Conservation (phyloP, 2,329 filamentous ascomycete species). For the Aspergillus chevalieri region DNA sequence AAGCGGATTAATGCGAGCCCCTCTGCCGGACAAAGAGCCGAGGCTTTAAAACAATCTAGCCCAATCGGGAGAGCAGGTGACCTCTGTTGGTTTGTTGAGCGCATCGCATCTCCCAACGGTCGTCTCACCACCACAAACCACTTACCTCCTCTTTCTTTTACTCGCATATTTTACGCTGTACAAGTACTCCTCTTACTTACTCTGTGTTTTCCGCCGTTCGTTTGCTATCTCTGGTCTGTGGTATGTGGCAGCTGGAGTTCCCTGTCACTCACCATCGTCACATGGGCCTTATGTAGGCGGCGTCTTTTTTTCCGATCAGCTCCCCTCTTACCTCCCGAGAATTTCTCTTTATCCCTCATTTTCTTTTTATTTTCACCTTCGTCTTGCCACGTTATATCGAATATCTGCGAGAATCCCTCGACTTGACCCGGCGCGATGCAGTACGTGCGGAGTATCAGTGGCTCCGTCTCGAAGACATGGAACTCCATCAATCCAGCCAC, state of each 20-base stretch:
- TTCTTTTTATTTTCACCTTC: constrained; percentile 4
- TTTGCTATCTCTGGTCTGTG: neutral
- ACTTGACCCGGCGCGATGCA: constrained; percentile 60
- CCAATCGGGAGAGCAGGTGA: constrained; percentile 1
- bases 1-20: constrained; percentile 2
- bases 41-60: constrained; percentile 2
- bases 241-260: neutral
- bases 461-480: constrained; percentile 96
- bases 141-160: constrained; percentile 1
- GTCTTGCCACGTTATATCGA: constrained; percentile 1
- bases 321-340: constrained; percentile 4
- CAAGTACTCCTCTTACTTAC: neutral
- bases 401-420: constrained; percentile 11
- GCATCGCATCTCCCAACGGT: constrained; percentile 10
- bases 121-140: constrained; percentile 2
- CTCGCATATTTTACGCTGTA: neutral
- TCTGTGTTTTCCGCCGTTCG: constrained; percentile 5
- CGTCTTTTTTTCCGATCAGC: constrained; percentile 22
- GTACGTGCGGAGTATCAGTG: constrained; percentile 93
- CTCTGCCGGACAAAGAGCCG: constrained; percentile 2
- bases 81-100: constrained; percentile 14
- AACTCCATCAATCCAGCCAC: constrained; percentile 99
- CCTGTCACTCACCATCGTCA: constrained; percentile 21
- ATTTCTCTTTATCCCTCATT: constrained; percentile 5
- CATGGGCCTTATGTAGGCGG: constrained; percentile 31